These are phyloP conservation scores for Auricularia auricula-judae DNA, from an alignment of 768 basidiomycete species.

Conservation along the genomic window DNA sequence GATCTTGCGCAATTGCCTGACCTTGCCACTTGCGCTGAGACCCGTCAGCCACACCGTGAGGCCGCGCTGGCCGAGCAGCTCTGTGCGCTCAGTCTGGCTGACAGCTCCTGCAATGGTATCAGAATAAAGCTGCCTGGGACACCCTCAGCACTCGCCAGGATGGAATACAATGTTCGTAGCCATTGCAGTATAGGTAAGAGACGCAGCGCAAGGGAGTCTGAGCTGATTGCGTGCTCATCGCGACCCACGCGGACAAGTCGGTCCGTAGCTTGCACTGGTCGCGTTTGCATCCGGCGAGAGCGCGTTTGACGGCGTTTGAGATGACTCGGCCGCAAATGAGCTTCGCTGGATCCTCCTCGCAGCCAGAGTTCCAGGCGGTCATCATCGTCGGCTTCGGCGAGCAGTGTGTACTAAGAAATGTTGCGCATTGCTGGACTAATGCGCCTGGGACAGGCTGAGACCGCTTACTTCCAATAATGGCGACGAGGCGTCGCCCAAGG, in stretches of 20 bases:
- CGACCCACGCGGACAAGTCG: background rate
- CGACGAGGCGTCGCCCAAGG: slow-evolving; percentile 76
- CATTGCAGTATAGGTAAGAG: slow-evolving; percentile 13
- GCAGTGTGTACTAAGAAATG: slow-evolving; percentile 42
- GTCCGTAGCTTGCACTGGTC: background rate
- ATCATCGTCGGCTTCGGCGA: slow-evolving; percentile 89
- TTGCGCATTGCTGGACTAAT: slow-evolving; percentile 13
- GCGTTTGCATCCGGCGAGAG: background rate
- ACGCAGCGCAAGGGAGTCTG: background rate
- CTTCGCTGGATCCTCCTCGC: slow-evolving; percentile 2
- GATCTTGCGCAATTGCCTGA: slow-evolving; percentile 16
- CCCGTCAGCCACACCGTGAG: slow-evolving; percentile 96
- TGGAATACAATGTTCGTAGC: slow-evolving; percentile 53
- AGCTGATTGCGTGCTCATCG: slow-evolving; percentile 1
- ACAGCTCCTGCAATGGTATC: slow-evolving; percentile 52
- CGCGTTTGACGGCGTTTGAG: background rate
- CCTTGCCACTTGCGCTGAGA: slow-evolving; percentile 91
- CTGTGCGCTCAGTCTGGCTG: slow-evolving; percentile 49
- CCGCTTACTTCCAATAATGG: slow-evolving; percentile 71
- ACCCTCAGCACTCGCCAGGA: slow-evolving; percentile 31
- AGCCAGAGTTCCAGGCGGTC: slow-evolving; percentile 72
- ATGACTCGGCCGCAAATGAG: slow-evolving; percentile 4
- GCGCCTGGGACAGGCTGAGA: slow-evolving; percentile 37
- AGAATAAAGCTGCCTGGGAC: background rate
- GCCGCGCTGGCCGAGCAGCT: slow-evolving; percentile 67